Evolutionary conservation across 495 filamentous ascomycete species (phyloP), one percentile per base, ranked within the genome.

Genomic region (Sordaria brevicollis): DNA sequence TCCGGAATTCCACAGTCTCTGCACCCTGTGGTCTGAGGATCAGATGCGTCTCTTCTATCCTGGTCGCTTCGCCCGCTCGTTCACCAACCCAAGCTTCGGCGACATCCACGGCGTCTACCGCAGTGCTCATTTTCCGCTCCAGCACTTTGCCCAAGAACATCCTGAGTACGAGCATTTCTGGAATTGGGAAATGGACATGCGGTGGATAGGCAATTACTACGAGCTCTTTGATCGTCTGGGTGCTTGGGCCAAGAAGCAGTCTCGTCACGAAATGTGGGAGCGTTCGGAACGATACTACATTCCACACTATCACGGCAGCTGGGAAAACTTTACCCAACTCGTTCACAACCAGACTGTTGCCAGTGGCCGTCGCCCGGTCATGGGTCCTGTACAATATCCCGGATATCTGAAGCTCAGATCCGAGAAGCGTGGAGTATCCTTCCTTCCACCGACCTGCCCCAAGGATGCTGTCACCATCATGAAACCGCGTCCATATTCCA

Each of bases 171-270:
- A 93, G 54, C 93, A 90, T 79, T 91, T 94, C 79, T 99, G 95
- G 95, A 94, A 99, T 78, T 97, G 93, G 93, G 95, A 99, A 80
- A 94, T 98, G 88, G 95, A 99, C 77, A 89, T 93, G 70, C 88
- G 95, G 2, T 96, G 93, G 80, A 91, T 92, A 0, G 95, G 95
- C 25, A 92, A 97, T 78, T 96, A 91, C 84, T 97, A 97, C 80
- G 90, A 97, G 74, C 83, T 98, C 11, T 96, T 98, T 76, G 87
- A 91, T 69, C 87, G 89, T 70, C 86, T 95, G 39, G 81, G 81
- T 17, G 77, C 78, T 36, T 99, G 93, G 93, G 90, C 93, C 2
- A 85, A 84, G 62, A 75, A 88, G 57, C 94, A 98, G 77, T 91
- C 92, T 0, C 89, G 95, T 4, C 90, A 92, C 76, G 90, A 87